A percentile compares a stretch with the other conserved stretches of the same genome.
Evolutionary conservation across 2,329 filamentous ascomycete species (phyloP).

Genomic region (Didymella sp.): DNA sequence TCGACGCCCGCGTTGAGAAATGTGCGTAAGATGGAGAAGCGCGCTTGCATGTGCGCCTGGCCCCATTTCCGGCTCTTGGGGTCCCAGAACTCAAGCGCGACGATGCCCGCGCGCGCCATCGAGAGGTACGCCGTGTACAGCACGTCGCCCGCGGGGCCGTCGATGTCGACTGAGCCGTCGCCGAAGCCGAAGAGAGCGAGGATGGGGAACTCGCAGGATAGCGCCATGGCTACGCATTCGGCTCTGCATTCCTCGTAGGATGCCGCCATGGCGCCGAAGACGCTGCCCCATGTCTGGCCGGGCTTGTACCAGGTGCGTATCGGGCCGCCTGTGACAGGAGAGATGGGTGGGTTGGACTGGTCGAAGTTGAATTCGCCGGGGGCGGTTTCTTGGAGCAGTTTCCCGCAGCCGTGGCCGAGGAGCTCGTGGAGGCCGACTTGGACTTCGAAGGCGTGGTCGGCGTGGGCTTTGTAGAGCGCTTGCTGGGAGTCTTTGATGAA

Average conservation of each 20-base stretch:
- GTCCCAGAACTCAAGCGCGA: constrained; percentile 92
- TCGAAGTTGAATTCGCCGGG: constrained; percentile 90
- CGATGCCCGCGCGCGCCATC: constrained; percentile 93
- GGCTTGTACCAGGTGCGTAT: constrained; percentile 91
- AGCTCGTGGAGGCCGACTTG: constrained; percentile 96
- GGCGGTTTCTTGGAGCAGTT: constrained; percentile 87
- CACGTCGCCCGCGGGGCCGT: constrained; percentile 81
- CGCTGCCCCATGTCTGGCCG: constrained; percentile 91
- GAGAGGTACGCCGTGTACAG: constrained; percentile 87
- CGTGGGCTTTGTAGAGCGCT: constrained; percentile 78
- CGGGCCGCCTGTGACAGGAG: constrained; percentile 78
- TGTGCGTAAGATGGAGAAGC: constrained; percentile 84
- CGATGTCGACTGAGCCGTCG: constrained; percentile 74
- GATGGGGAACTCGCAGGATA: constrained; percentile 87
- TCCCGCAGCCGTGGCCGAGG: constrained; percentile 87
- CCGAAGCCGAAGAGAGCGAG: constrained; percentile 92
- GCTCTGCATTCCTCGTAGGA: constrained; percentile 95
- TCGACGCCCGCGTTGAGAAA: constrained; percentile 86
- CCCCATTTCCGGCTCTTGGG: constrained; percentile 91
- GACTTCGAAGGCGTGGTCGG: constrained; percentile 89
- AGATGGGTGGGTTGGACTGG: constrained; percentile 77
- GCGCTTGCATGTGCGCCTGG: constrained; percentile 84
- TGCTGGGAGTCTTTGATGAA: constrained; percentile 85
- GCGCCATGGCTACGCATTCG: constrained; percentile 90
- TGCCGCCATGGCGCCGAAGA: constrained; percentile 86